These are phyloP conservation scores for Pascua guehoae DNA, from an alignment of 1,284 basidiomycete genomes.

Conservation along the genomic window DNA sequence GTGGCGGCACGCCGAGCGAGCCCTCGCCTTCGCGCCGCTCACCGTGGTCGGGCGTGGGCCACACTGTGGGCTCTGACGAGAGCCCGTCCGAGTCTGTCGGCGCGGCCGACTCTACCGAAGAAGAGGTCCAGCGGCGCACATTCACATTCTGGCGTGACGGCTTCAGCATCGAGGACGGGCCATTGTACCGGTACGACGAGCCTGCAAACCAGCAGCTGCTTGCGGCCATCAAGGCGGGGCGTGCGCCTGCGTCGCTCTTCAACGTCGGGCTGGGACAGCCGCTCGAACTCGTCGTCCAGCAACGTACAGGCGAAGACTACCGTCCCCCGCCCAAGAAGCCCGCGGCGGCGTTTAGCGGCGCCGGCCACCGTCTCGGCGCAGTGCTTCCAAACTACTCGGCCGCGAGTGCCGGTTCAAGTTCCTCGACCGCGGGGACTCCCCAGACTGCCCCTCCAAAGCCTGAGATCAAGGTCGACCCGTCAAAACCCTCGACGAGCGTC, in stretches of 20 bases:
- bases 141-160: conserved; percentile 94
- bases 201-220: conserved; percentile 71
- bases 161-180: conserved; percentile 88
- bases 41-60: conserved; percentile 59
- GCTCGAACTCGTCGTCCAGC: conserved; percentile 77
- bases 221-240: conserved; percentile 76
- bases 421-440: not conserved
- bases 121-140: conserved; percentile 64
- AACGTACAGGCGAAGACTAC: conserved; percentile 73
- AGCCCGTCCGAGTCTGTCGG: conserved; percentile 62
- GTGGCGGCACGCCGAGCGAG: conserved; percentile 46
- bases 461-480: conserved; percentile 50
- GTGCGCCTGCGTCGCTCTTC: conserved; percentile 70
- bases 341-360: conserved; percentile 62
- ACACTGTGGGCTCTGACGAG: conserved; percentile 83
- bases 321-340: conserved; percentile 49
- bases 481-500: conserved; percentile 78
- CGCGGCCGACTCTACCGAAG: conserved; percentile 53
- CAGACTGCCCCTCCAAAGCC: conserved; percentile 20
- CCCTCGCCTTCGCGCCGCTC: conserved; percentile 52
- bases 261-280: conserved; percentile 75
- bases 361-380: conserved; percentile 78
- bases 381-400: conserved; percentile 51
- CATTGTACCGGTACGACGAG: conserved; percentile 78
- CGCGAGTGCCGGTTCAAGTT: not conserved